phyloP scores from a whole-genome alignment of 2,329 filamentous ascomycete species.

The Zymoseptoria passerinii region DNA sequence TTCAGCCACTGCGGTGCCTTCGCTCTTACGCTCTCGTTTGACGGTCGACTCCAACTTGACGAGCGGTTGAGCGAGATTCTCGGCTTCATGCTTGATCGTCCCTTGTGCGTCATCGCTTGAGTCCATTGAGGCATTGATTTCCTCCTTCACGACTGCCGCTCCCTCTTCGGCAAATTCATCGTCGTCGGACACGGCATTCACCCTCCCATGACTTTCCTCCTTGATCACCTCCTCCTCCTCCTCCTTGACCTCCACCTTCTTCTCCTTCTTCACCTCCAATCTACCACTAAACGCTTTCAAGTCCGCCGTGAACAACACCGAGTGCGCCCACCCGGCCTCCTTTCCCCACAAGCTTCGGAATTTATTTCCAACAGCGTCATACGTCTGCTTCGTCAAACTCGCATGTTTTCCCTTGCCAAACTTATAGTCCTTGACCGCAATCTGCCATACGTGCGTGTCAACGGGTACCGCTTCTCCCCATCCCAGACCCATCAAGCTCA shows the following conservation, averaged over 20 bases:
- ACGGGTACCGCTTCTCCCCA: constrained; percentile 95
- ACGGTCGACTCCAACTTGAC: not conserved
- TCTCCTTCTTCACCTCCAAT: constrained; percentile 42
- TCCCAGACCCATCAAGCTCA: constrained; percentile 89
- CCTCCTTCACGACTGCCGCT: constrained; percentile 30
- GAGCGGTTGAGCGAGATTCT: not conserved
- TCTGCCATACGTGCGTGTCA: constrained; percentile 98
- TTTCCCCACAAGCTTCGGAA: constrained; percentile 85
- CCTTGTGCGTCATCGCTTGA: not conserved
- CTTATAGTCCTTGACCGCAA: constrained; percentile 89
- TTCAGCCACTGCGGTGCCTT: not conserved
- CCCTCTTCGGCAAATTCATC: constrained; percentile 31
- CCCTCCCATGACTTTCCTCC: constrained; percentile 17
- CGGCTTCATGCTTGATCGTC: not conserved
- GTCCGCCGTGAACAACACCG: constrained; percentile 91
- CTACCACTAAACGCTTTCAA: constrained; percentile 72
- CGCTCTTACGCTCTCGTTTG: not conserved
- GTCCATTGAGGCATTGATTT: constrained; percentile 9
- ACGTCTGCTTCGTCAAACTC: constrained; percentile 79
- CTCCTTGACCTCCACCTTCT: constrained; percentile 36
- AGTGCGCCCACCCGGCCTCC: constrained; percentile 96
- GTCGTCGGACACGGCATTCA: constrained; percentile 25
- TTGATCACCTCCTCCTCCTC: constrained; percentile 28
- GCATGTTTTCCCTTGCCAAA: constrained; percentile 78
- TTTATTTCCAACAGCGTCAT: constrained; percentile 81